Evolutionary conservation across 306 rosid genomes (phyloP), one percentile per base, ranked within the genome.

Genomic region (Phaseolus lunatus): DNA sequence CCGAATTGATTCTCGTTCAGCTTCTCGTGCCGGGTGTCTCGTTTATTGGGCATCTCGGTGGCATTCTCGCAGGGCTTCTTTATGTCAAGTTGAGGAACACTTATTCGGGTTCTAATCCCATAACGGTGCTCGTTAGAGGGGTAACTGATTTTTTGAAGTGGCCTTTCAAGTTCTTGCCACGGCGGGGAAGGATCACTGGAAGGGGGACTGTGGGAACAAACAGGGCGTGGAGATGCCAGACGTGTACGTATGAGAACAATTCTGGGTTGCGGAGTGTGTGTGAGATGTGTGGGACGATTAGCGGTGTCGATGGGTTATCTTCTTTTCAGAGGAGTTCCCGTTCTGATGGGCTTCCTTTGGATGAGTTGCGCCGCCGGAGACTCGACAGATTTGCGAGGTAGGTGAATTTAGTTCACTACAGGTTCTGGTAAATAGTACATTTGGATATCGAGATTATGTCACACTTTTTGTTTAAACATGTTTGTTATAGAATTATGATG

Each of bases 31-130:
- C 98, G 2, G 91, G 90, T 13, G 96, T 87, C 64, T 95, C 98
- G 5, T 95, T 95, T 64, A 79, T 90, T 0, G 97, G 98, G 5
- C 98, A 95, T 71, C 85, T 95, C 2, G 95, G 97, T 62, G 98
- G 97, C 13, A 87, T 95, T 63, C 93, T 95, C 1, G 97, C 97
- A 0, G 98, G 97, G 15, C 47, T 95, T 59, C 77, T 92, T 37
- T 95, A 88, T 80, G 49, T 95, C 5, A 74, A 75, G 23, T 10
- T 92, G 80, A 92, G 84, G 78, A 43, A 87, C 9, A 15, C 24
- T 1, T 83, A 65, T 82, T 86, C 88, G 0, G 93, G 97, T 2
- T 78, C 91, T 2, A 81, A 88, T 37, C 90, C 92, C 0, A 70
- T 94, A 23, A 49, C 83, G 12, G 0, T 45, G 26, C 26, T 90